phyloP scores from a whole-genome alignment of 495 filamentous ascomycete species.

The Physcia stellaris region DNA sequence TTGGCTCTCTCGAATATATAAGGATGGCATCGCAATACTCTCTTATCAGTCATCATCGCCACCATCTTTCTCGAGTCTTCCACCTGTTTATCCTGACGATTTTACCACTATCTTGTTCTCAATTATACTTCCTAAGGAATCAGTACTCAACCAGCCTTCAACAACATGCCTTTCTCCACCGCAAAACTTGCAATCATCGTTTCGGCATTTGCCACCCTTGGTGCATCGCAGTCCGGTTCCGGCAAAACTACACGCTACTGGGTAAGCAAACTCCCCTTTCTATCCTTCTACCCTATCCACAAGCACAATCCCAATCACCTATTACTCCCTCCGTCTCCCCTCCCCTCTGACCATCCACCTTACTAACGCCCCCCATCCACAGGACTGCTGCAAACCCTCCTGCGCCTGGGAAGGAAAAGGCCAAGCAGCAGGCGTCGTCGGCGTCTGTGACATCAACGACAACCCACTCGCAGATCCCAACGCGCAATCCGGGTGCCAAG shows the following conservation, averaged over 20 bases:
- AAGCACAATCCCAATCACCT: not conserved
- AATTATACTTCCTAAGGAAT: no score
- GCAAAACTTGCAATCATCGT: no score
- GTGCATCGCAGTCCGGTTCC: conserved; percentile 19
- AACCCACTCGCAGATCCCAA: conserved; percentile 25
- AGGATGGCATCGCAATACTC: no score
- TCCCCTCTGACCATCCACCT: not conserved
- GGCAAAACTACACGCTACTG: conserved; percentile 51
- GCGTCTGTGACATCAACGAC: conserved; percentile 44
- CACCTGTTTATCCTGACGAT: no score
- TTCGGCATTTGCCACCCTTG: no score
- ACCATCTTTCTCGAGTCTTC: no score
- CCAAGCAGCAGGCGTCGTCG: conserved; percentile 30
- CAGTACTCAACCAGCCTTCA: no score
- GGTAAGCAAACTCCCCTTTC: not conserved
- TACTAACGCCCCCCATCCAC: not conserved
- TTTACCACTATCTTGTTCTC: no score
- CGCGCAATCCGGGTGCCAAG: conserved; percentile 30
- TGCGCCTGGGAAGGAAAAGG: conserved; percentile 43
- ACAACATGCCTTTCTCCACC: no score
- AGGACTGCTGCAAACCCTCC: conserved; percentile 58
- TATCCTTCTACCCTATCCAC: not conserved
- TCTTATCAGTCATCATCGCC: no score
- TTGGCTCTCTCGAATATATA: no score
- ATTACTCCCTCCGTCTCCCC: no score